Conservation (phyloP, 2,329 filamentous ascomycete species). For the Parastagonospora nodorum region DNA sequence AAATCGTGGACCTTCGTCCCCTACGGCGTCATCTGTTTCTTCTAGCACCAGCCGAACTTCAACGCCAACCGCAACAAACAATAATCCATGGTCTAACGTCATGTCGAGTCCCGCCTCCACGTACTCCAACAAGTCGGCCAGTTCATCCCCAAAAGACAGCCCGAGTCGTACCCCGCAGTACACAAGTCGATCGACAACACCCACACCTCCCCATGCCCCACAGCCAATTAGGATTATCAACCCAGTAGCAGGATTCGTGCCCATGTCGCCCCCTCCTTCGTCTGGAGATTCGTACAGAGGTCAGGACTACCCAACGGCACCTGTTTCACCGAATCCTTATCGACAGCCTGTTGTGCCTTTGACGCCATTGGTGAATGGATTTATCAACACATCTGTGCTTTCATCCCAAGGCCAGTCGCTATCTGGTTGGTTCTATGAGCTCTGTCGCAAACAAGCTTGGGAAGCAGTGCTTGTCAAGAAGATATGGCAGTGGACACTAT, state of each 20-base stretch:
- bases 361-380: conserved; percentile 41
- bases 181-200: conserved; percentile 45
- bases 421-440: conserved; percentile 44
- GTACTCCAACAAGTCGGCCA: conserved; percentile 36
- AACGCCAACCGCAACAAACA: conserved; percentile 44
- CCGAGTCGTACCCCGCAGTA: conserved; percentile 45
- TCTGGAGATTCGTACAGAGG: conserved; percentile 36
- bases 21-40: conserved; percentile 47
- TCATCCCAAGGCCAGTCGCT: conserved; percentile 45
- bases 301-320: conserved; percentile 36
- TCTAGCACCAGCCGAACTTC: conserved; percentile 44
- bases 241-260: conserved; percentile 40
- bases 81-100: conserved; percentile 46
- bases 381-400: conserved; percentile 43
- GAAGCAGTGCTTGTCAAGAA: conserved; percentile 40
- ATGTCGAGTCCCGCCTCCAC: conserved; percentile 39
- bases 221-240: conserved; percentile 43
- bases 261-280: conserved; percentile 37
- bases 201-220: conserved; percentile 46
- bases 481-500: conserved; percentile 49
- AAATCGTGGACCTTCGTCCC: conserved; percentile 41
- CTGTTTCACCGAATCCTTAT: conserved; percentile 43
- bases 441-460: conserved; percentile 43
- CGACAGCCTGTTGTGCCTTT: conserved; percentile 33
- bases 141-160: conserved; percentile 41